Evolutionary conservation across 139 green algal genomes (phyloP), one percentile per base, ranked within the genome.

Genomic region (Ostreobium quekettii): DNA sequence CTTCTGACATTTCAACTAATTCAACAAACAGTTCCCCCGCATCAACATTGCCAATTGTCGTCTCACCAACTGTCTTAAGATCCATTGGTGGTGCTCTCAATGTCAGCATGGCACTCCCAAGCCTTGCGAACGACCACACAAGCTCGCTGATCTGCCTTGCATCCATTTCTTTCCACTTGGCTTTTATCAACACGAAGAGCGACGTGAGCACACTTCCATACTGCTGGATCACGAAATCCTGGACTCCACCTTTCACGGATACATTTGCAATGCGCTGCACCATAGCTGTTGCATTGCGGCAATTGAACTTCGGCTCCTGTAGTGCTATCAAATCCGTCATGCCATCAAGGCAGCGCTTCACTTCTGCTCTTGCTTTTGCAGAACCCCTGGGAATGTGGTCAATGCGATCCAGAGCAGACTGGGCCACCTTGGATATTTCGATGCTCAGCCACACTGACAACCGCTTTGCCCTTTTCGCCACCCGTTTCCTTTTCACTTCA

Each of bases 361-460:
- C 59, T 6, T 48, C 47, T 22, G 26, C 5, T 42, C 47, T 8
- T 66, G n/a, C 32, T 47, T 30, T 19, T 33, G 42, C 26, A 31
- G 19, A 31, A 5, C 6, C 59, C 19, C 24, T 37, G 42, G 19
- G 59, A 33, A 66, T 7, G 8, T 42, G 42, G 8, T 15, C 31
- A 39, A 42, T 5, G 26, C 5, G 35, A 4, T 4, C 5, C 7
- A n/a, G 49, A 28, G 53, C 35, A 29, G 3, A 19, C 8, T 68
- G 49, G 7, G 42, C 8, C 4, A 29, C 35, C 35, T 68, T 68
- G 8, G 32, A n/a, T 22, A 57, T 53, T 29, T 68, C 61, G 37
- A 68, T 68, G 36, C 61, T 68, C 36, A 68, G 26, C 61, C 61
- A 68, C 32, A 68, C 53, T 5, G 61, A 48, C 3, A 29, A 56